Conservation (phyloP, 106 monocot genomes). For the Apostasia shenzhenica region DNA sequence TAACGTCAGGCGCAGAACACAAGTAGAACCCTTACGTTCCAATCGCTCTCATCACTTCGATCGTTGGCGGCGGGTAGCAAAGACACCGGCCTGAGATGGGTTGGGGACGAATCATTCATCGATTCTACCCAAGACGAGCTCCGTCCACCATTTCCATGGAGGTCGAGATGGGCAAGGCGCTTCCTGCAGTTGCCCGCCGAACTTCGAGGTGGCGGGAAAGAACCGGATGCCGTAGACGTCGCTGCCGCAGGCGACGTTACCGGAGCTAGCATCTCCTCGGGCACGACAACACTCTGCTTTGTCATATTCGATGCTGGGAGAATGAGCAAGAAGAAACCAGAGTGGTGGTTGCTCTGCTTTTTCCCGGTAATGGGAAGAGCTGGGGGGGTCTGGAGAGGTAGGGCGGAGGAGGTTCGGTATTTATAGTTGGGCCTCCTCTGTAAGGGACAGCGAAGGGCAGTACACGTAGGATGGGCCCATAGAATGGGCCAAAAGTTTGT, state of each 20-base stretch:
- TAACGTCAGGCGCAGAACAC: neutral
- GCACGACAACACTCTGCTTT: neutral
- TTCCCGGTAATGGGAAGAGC: too few relatives aligned
- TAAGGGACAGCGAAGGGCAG: too few relatives aligned
- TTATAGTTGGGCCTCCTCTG: too few relatives aligned
- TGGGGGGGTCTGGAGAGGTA: too few relatives aligned
- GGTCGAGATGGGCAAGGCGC: neutral
- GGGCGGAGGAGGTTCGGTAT: too few relatives aligned
- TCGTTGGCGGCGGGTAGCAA: neutral
- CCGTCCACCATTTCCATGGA: neutral
- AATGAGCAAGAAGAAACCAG: too few relatives aligned
- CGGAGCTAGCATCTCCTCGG: neutral
- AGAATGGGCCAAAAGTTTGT: too few relatives aligned
- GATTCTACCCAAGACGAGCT: neutral
- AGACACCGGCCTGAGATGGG: neutral
- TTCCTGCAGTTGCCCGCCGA: neutral
- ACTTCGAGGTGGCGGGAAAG: neutral
- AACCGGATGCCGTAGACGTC: neutral
- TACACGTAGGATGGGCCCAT: too few relatives aligned
- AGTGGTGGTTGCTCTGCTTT: too few relatives aligned
- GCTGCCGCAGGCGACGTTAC: neutral
- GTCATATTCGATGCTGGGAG: neutral
- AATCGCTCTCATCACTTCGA: neutral
- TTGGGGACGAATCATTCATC: conserved; percentile 11
- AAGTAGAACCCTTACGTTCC: conserved; percentile 1